Base-by-base conservation (phyloP, 1,139 yeast genomes). In the Geotrichum histeridarum region DNA sequence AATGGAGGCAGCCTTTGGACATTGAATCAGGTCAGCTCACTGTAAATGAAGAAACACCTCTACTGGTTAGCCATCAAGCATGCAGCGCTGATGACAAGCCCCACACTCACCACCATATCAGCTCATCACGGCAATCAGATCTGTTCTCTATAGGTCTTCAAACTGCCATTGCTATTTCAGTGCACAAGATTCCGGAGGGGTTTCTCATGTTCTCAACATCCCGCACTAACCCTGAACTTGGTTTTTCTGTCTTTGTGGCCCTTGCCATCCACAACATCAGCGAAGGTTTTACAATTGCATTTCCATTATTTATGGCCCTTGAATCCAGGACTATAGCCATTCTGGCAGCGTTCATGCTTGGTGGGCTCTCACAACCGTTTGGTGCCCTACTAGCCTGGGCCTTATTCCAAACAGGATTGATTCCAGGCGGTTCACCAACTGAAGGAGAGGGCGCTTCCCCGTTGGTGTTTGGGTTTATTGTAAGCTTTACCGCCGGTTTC, bases 101-200 rank as follows among this genome's bases (percentile, higher is more conserved):
- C 30, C 50, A 54, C 42, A 80, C 75, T 59, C 95, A 88, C 62
- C 95, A 86, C 65, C 95, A 87, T 65, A 91, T 86, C 64, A 78
- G 87, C 11, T 82, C 81, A 54, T 83, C 95, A 0, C 89, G 94
- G 1, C 72, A 85, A 15, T 84, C 95, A 0, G 78, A 89, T 57
- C 72, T 93, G 18, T 71, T 91, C 30, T 80, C 95, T 12, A 89
- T 93, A 55, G 97, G 97, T 4, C 70, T 91, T 31, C 97, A 93
- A 69, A 93, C 98, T 0, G 83, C 94, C 2, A 69, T 91, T 53
- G 98, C 96, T 0, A 82, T 93, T 37, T 81, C 95, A 0, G 72
- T 93, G 39, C 99, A 93, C 71, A 91, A 93, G 67, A 76, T 93
- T 36, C 99, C 99, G 0, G 99, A 93, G 70, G 99, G 99, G 0